phyloP scores from a whole-genome alignment of 371 early-diverging fungal genomes.

The Chytridium lagenaria region DNA sequence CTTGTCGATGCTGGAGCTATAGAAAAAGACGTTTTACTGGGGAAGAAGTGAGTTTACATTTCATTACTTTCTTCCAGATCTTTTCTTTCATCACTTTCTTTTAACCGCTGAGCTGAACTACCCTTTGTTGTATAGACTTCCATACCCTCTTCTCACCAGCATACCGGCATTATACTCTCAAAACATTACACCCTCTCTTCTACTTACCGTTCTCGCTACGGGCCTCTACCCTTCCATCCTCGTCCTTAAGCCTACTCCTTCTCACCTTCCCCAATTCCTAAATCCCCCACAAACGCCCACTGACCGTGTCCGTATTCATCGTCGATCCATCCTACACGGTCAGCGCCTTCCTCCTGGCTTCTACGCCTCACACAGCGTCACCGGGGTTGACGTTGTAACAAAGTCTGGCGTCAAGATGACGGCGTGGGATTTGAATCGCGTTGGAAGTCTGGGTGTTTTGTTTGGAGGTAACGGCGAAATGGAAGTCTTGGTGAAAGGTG shows the following conservation, averaged over 20 bases:
- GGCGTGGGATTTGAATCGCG: constrained; percentile 31
- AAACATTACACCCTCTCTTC: not conserved
- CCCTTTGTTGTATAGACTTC: not conserved
- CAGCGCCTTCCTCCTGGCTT: constrained; percentile 6
- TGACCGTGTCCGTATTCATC: constrained; percentile 18
- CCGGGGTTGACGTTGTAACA: not conserved
- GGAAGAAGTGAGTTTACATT: not conserved
- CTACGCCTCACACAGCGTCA: constrained; percentile 19
- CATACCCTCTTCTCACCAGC: not conserved
- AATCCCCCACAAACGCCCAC: not conserved
- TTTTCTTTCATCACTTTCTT: not conserved
- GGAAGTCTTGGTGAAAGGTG: constrained; percentile 27
- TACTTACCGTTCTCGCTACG: constrained; percentile 12
- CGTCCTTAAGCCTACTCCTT: not conserved
- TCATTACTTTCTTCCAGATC: not conserved
- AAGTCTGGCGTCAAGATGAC: constrained; percentile 10
- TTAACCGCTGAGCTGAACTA: too few relatives aligned
- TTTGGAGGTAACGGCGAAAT: not conserved
- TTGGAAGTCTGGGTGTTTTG: constrained; percentile 10
- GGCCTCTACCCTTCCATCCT: constrained; percentile 23
- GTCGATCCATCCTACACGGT: constrained; percentile 6
- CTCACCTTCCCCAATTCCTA: not conserved
- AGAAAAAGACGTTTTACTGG: not conserved
- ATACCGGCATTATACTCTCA: not conserved
- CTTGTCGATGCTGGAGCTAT: constrained; percentile 29